A percentile compares a stretch with the other conserved stretches of the same genome.
Conservation (phyloP, 805 yeast species). For the Blastobotrys terrestris region DNA sequence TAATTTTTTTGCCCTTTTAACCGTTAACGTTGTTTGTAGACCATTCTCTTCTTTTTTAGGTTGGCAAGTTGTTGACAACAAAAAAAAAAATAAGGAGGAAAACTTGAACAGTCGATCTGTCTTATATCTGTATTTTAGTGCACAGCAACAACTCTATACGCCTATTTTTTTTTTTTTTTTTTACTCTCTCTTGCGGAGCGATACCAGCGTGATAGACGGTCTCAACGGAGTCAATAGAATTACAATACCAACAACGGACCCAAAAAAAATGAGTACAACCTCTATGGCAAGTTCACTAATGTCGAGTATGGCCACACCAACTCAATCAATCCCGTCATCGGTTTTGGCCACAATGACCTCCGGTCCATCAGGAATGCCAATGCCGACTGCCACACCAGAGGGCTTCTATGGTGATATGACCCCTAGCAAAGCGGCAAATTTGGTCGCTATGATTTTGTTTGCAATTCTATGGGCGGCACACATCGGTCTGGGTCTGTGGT, state of each 20-base stretch:
- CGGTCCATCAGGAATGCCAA: neutral
- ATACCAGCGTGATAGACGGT: too few relatives aligned
- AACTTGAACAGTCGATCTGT: too few relatives aligned
- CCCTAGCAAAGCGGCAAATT: slow-evolving; percentile 55
- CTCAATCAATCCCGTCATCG: neutral
- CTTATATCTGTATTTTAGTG: too few relatives aligned
- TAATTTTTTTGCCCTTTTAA: neutral
- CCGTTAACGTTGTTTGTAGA: neutral
- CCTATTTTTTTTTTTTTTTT: too few relatives aligned
- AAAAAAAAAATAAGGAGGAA: too few relatives aligned
- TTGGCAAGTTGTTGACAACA: too few relatives aligned
- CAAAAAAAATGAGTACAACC: neutral
- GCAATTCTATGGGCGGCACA: slow-evolving; percentile 42
- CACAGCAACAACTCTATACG: too few relatives aligned
- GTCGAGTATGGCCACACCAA: neutral
- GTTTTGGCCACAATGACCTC: neutral
- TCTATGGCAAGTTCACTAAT: neutral
- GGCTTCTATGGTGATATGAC: slow-evolving; percentile 29
- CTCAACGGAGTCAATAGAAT: too few relatives aligned
- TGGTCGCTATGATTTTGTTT: slow-evolving; percentile 50
- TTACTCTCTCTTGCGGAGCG: too few relatives aligned
- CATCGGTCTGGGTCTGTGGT: slow-evolving; percentile 37
- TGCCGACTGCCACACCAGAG: neutral
- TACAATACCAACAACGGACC: neutral
- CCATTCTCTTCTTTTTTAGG: too few relatives aligned